Percentiles rank a stretch among this genome's conserved stretches.
These are phyloP conservation scores for Apiotrichum domesticum DNA, from an alignment of 1,284 basidiomycete species.

Conservation along the genomic window DNA sequence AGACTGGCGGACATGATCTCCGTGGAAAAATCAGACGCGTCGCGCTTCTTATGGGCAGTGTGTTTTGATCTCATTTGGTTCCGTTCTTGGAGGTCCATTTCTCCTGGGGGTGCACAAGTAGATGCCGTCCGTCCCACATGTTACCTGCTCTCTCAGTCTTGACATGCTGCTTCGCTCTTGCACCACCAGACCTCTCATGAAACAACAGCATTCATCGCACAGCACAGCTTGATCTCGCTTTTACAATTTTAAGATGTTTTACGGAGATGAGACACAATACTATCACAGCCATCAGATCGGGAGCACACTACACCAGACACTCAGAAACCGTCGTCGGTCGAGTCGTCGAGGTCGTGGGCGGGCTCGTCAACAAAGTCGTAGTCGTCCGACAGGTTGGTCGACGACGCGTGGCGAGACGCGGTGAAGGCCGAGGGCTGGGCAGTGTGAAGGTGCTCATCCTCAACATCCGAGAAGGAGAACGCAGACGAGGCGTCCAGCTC, in stretches of 20 bases:
- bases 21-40: background rate
- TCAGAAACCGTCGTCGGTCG: conserved; percentile 19
- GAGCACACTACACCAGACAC: background rate
- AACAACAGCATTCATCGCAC: too few relatives aligned
- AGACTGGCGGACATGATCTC: background rate
- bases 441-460: conserved; percentile 1
- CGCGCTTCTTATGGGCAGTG: too few relatives aligned
- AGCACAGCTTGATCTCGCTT: too few relatives aligned
- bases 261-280: too few relatives aligned
- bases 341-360: conserved; percentile 7
- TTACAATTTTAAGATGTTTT: too few relatives aligned
- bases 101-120: too few relatives aligned
- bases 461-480: conserved; percentile 16
- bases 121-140: too few relatives aligned
- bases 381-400: conserved; percentile 7
- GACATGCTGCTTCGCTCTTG: too few relatives aligned
- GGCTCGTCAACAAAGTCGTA: conserved; percentile 19
- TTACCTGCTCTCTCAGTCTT: too few relatives aligned
- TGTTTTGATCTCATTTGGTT: background rate
- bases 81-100: background rate
- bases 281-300: too few relatives aligned
- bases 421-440: background rate
- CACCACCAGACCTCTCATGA: too few relatives aligned
- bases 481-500: conserved; percentile 15
- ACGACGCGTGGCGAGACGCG: conserved; percentile 3